Base-by-base conservation (phyloP, 1,284 basidiomycete genomes). In the Phellopilus nigrolimitatus region DNA sequence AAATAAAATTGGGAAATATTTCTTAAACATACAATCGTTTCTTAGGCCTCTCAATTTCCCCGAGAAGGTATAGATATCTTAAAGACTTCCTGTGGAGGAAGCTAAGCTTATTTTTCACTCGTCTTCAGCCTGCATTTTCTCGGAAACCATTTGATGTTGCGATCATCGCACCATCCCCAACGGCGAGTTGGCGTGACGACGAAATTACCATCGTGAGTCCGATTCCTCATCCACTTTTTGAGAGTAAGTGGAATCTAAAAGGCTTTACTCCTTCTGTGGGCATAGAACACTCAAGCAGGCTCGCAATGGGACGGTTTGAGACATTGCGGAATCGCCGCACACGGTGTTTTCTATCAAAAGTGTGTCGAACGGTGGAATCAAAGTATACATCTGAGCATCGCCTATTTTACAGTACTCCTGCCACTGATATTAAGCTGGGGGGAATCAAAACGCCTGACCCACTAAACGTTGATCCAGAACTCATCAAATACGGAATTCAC, bases 281-380 rank as follows among this genome's bases (percentile, higher is more conserved):
- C 5, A n/a, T 56, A 87, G 81, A 88, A 88, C 57, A 82, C 83
- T 0, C 85, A 88, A 68, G 83, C 82, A 0, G 83, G 85, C 21
- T 76, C 82, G 3, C 86, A 88, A 57, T 87, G 85, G 84, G 86
- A 88, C 58, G 82, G 85, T 3, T 53, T 84, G 59, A 74, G 76
- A 55, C 82, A 86, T 56, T 84, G 74, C 58, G 79, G 80, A 2
- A 57, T 85, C 38, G 71, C 39, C 3, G 30, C 76, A 25, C 74
- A 84, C 57, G 71, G 69, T 2, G 68, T 82, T 17, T 82, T 80
- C 62, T 86, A 86, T 63, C 78, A 83, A 64, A 80, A 82, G 82
- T 81, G 55, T 51, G 61, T 58, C 21, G 17, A n/a, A n/a, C n/a
- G 22, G 10, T 17, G 38, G 12, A 39, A 13, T 10, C 38, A 19